Conservation (phyloP, 2,329 filamentous ascomycete species). For the Rasamsonia emersonii region DNA sequence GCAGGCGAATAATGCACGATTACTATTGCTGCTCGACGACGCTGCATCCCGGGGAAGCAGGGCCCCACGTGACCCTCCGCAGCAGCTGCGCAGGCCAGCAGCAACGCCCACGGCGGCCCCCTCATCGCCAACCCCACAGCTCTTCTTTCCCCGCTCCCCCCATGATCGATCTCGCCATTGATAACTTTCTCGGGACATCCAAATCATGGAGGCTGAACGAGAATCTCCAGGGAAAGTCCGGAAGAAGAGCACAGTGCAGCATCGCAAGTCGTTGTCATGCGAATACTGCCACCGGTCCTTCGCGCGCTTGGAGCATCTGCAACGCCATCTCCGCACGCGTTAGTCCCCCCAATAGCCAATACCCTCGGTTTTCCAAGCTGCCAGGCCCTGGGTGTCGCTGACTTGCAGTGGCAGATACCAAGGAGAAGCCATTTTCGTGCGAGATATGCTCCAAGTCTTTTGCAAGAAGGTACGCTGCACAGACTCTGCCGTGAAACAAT, state of each 20-base stretch:
- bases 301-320: conserved; percentile 42
- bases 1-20: no score
- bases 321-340: conserved; percentile 44
- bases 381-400: no score
- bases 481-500: conserved; percentile 5
- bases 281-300: conserved; percentile 42
- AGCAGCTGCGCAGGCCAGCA: no score
- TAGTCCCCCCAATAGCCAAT: conserved; percentile 34
- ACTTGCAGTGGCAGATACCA: conserved; percentile 29
- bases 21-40: no score
- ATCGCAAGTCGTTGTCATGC: conserved; percentile 40
- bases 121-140: conserved; percentile 26
- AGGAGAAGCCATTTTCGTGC: conserved; percentile 43
- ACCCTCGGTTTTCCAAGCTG: no score
- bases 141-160: conserved; percentile 29
- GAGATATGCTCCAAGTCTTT: conserved; percentile 43
- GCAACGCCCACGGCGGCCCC: no score
- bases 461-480: conserved; percentile 32
- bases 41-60: no score
- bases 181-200: not conserved
- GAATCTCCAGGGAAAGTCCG: conserved; percentile 26
- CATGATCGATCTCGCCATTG: not conserved
- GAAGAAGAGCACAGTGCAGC: conserved; percentile 32
- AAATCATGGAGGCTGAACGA: conserved; percentile 32
- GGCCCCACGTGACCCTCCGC: no score